Conservation (phyloP, 208 protist species). For the Trypanosoma mega region DNA sequence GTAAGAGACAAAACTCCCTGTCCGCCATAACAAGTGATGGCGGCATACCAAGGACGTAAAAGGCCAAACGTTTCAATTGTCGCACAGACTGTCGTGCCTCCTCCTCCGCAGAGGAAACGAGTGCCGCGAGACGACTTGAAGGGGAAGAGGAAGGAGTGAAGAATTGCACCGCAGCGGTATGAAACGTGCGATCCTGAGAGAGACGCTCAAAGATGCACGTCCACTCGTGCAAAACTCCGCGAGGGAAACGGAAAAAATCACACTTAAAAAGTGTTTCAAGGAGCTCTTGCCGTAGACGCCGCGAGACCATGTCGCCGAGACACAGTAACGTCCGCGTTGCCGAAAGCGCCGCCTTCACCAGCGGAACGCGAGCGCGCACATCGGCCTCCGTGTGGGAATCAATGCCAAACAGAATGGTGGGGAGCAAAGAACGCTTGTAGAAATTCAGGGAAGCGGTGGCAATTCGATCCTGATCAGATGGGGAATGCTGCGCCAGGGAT, state of each 20-base stretch:
- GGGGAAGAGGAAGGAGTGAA: constrained; percentile 20
- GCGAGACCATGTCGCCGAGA: constrained; percentile 24
- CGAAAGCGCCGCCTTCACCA: constrained; percentile 37
- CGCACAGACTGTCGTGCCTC: constrained; percentile 40
- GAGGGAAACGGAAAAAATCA: constrained; percentile 47
- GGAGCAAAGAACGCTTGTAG: constrained; percentile 37
- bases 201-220: constrained; percentile 28
- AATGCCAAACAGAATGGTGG: constrained; percentile 33
- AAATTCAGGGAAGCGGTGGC: constrained; percentile 28
- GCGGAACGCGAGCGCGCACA: constrained; percentile 22
- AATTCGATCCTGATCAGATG: constrained; percentile 29
- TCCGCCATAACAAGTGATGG: constrained; percentile 18
- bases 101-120: constrained; percentile 39
- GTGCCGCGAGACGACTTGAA: constrained; percentile 27
- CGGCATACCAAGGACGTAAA: constrained; percentile 31
- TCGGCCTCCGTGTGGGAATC: constrained; percentile 47
- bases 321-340: constrained; percentile 22
- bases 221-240: constrained; percentile 41
- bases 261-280: constrained; percentile 38
- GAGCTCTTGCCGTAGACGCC: constrained; percentile 43
- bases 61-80: constrained; percentile 34
- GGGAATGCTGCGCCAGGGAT: constrained; percentile 5
- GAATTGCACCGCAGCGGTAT: constrained; percentile 19
- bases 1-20: constrained; percentile 36
- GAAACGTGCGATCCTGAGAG: constrained; percentile 26